Conservation (phyloP, 495 filamentous ascomycete species). For the Rhypophila decipiens region DNA sequence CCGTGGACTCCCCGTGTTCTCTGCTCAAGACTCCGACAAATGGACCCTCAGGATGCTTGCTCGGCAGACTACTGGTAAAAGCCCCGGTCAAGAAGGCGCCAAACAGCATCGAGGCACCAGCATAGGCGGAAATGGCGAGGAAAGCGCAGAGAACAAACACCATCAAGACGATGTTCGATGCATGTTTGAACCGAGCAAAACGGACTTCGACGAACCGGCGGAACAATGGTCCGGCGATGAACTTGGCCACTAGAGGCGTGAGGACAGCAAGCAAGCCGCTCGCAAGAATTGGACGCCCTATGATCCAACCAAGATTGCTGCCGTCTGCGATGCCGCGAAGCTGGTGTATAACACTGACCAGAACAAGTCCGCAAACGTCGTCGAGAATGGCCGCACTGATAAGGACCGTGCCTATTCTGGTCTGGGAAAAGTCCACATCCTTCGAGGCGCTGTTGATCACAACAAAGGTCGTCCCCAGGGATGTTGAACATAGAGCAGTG, state of each 20-base stretch:
- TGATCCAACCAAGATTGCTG: slow-evolving; percentile 20
- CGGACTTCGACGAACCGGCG: slow-evolving; percentile 4
- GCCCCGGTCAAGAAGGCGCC: slow-evolving; percentile 65
- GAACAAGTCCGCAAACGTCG: slow-evolving; percentile 74
- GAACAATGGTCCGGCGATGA: slow-evolving; percentile 10
- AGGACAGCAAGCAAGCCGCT: slow-evolving; percentile 18
- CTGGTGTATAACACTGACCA: slow-evolving; percentile 59
- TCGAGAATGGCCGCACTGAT: slow-evolving; percentile 74
- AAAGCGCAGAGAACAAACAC: slow-evolving; percentile 14
- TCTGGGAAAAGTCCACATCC: slow-evolving; percentile 45
- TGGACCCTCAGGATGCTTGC: neutral
- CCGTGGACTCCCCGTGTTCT: slow-evolving; percentile 15
- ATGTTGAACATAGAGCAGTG: slow-evolving; percentile 69
- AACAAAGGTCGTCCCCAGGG: slow-evolving; percentile 72
- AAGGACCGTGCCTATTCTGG: slow-evolving; percentile 63
- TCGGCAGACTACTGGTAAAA: slow-evolving; percentile 33
- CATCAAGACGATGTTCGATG: slow-evolving; percentile 14
- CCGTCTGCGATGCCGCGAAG: slow-evolving; percentile 27
- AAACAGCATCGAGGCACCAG: slow-evolving; percentile 64
- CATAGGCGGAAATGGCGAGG: slow-evolving; percentile 23
- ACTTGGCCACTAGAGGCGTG: slow-evolving; percentile 16
- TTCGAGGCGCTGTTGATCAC: slow-evolving; percentile 48
- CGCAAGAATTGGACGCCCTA: slow-evolving; percentile 20
- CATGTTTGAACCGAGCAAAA: slow-evolving; percentile 4
- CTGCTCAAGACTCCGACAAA: neutral